phyloP scores from a whole-genome alignment of 306 rosid genomes.

The Herpetospermum pedunculosum region DNA sequence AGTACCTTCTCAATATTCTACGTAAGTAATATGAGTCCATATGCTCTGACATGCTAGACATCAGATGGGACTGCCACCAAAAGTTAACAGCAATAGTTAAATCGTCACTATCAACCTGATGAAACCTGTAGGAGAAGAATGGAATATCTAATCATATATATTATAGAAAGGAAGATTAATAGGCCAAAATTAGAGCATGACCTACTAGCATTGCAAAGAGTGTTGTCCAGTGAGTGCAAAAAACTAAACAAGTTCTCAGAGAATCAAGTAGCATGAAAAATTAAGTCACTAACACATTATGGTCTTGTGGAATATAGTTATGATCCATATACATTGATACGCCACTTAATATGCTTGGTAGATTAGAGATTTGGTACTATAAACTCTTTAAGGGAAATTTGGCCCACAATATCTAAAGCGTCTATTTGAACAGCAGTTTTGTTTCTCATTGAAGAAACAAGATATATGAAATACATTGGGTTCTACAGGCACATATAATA shows the following conservation, averaged over 20 bases:
- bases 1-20: constrained; percentile 76
- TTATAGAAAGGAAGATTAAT: not conserved
- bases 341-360: too few relatives aligned
- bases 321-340: too few relatives aligned
- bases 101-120: constrained; percentile 86
- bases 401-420: too few relatives aligned
- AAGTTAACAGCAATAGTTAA: constrained; percentile 85
- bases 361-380: too few relatives aligned
- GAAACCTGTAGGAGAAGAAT: constrained; percentile 46
- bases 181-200: not conserved
- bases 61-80: constrained; percentile 77
- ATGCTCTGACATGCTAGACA: constrained; percentile 71
- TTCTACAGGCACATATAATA: too few relatives aligned
- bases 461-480: too few relatives aligned
- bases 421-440: too few relatives aligned
- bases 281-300: not conserved
- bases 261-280: not conserved
- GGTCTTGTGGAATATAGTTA: too few relatives aligned
- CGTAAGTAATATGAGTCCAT: constrained; percentile 90
- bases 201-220: not conserved
- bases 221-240: not conserved
- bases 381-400: too few relatives aligned
- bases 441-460: too few relatives aligned
- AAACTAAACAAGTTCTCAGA: constrained; percentile 1
- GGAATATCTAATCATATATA: not conserved